Conservation (phyloP, 176 grass and related monocot species). For the Zea luxurians region DNA sequence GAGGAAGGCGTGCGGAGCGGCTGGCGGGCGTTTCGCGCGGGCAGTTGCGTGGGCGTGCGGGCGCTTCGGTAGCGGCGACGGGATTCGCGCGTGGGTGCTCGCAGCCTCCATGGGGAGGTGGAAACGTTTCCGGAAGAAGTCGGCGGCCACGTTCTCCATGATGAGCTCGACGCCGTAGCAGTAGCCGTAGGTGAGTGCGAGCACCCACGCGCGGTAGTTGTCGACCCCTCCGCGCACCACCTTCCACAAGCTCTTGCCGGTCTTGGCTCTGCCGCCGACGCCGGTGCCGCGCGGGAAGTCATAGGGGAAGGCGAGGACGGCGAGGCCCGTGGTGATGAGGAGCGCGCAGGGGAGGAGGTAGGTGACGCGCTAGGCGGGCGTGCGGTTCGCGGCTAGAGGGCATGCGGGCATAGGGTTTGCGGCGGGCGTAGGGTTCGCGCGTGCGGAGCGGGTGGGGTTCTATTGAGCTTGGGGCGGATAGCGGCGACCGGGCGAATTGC, state of each 20-base stretch:
- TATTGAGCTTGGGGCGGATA: too few relatives aligned
- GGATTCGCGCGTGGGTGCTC: too few relatives aligned
- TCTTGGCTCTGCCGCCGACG: background rate
- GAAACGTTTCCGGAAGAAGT: conserved; percentile 61
- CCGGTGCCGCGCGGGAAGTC: conserved; percentile 50
- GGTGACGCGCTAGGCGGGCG: conserved; percentile 49
- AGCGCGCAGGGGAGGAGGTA: conserved; percentile 68
- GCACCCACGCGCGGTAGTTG: conserved; percentile 70
- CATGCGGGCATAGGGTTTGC: too few relatives aligned
- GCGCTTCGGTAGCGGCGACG: too few relatives aligned
- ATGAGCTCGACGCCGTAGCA: conserved; percentile 83
- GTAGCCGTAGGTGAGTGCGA: conserved; percentile 73
- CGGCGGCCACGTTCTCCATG: conserved; percentile 69
- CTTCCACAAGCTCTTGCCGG: conserved; percentile 42
- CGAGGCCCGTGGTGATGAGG: conserved; percentile 55
- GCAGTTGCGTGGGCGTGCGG: too few relatives aligned
- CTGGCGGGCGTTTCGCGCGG: too few relatives aligned
- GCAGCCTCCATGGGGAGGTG: conserved; percentile 57
- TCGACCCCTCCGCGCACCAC: conserved; percentile 50
- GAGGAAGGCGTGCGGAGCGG: too few relatives aligned
- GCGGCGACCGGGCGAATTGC: too few relatives aligned
- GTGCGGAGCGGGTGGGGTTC: too few relatives aligned
- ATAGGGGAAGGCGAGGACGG: conserved; percentile 62
- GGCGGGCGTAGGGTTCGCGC: too few relatives aligned
- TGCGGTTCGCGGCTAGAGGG: too few relatives aligned